A percentile compares a stretch with the other conserved stretches of the same genome.
Conservation (phyloP, 495 filamentous ascomycete species). For the Entonaema liquescens region DNA sequence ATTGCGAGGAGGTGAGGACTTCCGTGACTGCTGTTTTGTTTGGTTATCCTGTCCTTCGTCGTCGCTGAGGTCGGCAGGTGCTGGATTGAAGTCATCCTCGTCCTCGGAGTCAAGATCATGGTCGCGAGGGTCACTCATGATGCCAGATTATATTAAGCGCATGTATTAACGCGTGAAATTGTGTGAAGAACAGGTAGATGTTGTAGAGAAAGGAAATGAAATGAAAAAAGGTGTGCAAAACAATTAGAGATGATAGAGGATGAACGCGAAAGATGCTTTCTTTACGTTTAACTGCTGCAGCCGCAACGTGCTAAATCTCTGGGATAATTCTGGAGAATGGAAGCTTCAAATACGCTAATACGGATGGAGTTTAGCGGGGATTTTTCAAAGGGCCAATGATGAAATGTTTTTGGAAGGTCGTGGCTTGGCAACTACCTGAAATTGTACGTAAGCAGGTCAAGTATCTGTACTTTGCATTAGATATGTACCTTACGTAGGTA, state of each 20-base stretch:
- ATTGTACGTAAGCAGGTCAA: not conserved
- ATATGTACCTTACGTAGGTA: not conserved
- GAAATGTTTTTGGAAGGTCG: not conserved
- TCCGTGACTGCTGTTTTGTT: conserved; percentile 37
- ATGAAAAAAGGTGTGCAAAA: not conserved
- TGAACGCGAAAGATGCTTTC: conserved; percentile 20
- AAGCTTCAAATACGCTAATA: conserved; percentile 22
- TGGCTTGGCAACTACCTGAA: not conserved
- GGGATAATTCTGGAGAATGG: conserved; percentile 29
- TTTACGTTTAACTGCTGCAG: conserved; percentile 26
- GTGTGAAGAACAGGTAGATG: not conserved
- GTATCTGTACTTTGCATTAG: too few relatives aligned
- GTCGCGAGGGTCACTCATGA: conserved; percentile 54
- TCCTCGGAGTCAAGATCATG: conserved; percentile 70
- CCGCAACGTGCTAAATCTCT: conserved; percentile 33
- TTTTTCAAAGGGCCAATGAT: not conserved
- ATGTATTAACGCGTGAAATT: not conserved
- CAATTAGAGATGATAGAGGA: not conserved
- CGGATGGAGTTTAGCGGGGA: not conserved
- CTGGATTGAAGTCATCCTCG: conserved; percentile 84
- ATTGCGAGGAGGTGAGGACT: conserved; percentile 35
- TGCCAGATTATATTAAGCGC: conserved; percentile 41
- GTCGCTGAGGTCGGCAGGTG: conserved; percentile 71
- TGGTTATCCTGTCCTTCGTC: conserved; percentile 62
- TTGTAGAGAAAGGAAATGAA: conserved; percentile 3